These are phyloP conservation scores for Mallotus nudiflorus DNA, from an alignment of 345 rosid species.

Conservation along the genomic window DNA sequence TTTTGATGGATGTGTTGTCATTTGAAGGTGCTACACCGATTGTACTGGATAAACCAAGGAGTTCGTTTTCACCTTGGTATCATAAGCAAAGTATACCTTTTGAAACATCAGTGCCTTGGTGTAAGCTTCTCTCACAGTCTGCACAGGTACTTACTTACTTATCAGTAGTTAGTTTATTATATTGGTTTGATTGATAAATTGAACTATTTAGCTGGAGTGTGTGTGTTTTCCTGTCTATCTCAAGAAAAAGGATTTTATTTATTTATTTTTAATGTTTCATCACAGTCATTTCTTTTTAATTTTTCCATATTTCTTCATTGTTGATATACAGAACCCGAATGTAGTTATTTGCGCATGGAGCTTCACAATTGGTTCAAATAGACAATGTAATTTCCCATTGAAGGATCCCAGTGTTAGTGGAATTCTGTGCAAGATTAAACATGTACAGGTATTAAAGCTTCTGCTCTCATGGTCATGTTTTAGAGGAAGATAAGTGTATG, in stretches of 20 bases:
- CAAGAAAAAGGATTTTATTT: neutral
- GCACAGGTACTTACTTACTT: conserved; percentile 55
- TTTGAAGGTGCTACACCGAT: conserved; percentile 55
- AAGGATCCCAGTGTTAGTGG: conserved; percentile 51
- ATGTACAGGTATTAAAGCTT: conserved; percentile 50
- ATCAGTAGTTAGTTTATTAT: neutral
- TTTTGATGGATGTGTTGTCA: conserved; percentile 13
- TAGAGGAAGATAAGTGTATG: neutral
- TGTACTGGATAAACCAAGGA: conserved; percentile 53
- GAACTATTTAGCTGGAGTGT: neutral
- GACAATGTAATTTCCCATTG: conserved; percentile 49
- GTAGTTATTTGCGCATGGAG: conserved; percentile 36
- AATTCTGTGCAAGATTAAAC: conserved; percentile 61
- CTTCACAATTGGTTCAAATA: conserved; percentile 64
- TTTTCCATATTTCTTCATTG: neutral
- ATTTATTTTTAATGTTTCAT: neutral
- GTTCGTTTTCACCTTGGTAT: conserved; percentile 51
- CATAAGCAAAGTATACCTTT: conserved; percentile 41
- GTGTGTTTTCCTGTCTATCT: neutral
- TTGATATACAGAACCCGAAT: conserved; percentile 59
- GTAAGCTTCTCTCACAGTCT: conserved; percentile 71
- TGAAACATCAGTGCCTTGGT: conserved; percentile 60
- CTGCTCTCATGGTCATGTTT: neutral
- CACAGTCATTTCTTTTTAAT: neutral
- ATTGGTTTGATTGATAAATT: neutral